Evolutionary conservation across 2,329 filamentous ascomycete genomes (phyloP), one percentile per base, ranked within the genome.

Genomic region (Colletotrichum cereale): DNA sequence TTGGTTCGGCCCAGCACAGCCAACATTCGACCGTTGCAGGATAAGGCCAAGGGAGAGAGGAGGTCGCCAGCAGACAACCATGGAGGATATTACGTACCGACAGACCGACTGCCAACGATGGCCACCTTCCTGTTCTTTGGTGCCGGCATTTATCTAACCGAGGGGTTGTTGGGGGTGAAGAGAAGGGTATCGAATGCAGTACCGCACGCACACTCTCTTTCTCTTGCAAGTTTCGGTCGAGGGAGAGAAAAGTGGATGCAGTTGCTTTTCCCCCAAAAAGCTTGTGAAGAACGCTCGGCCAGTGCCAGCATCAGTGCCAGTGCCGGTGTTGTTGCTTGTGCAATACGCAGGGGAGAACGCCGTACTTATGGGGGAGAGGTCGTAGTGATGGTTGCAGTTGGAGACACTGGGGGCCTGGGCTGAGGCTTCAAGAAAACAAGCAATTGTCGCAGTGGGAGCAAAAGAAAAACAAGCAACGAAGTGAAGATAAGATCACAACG

Each of bases 81-180:
- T 11, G 14, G 60, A 60, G 38, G 31, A 36, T n/a, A 36, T 47
- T 56, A 82, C 85, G 69, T 78, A 88, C 86, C 86, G 80, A 98
- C 95, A 73, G 95, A 96, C 79, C 95, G 91, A 85, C 94, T 97
- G 85, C 95, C 95, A 74, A 98, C 94, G 84, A 98, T 96, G 83
- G 95, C 95, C 81, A 98, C 92, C 88, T 98, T 98, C 79, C 95
- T 89, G 84, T 97, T 95, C 84, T 97, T 97, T 71, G 91, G 89
- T 58, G 91, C 84, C 76, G 91, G 87, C 91, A 93, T 93, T 75
- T 78, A 50, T 47, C n/a, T 63, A 42, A 62, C 29, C 40, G 44
- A 52, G 47, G 16, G 42, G 34, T 18, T 40, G 62, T 62, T 62
- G 52, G 34, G 62, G 26, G 48, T 40, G 60, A n/a, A 29, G 34